These are phyloP conservation scores for Coniochaeta hoffmannii DNA, from an alignment of 2,329 filamentous ascomycete genomes.

Conservation along the genomic window DNA sequence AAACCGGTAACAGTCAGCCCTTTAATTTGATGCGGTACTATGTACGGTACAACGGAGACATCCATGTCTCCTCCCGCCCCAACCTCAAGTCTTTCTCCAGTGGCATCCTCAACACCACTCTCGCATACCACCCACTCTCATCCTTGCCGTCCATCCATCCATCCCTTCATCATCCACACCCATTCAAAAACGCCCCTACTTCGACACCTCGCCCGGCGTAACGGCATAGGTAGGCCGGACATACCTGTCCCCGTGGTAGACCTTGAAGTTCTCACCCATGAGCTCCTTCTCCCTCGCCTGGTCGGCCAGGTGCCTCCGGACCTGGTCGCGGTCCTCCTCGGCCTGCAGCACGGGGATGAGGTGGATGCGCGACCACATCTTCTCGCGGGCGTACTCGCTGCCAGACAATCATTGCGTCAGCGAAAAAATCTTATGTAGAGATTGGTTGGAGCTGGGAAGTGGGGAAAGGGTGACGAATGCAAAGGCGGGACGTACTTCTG, in stretches of 20 bases:
- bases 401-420: not conserved
- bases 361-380: constrained; percentile 97
- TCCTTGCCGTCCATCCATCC: not conserved
- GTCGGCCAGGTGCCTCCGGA: constrained; percentile 78
- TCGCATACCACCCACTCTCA: too few relatives aligned
- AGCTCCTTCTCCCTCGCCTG: constrained; percentile 86
- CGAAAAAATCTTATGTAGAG: not conserved
- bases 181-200: too few relatives aligned
- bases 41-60: too few relatives aligned
- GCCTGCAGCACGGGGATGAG: constrained; percentile 90
- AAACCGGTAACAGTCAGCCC: too few relatives aligned
- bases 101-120: too few relatives aligned
- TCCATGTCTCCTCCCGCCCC: too few relatives aligned
- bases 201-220: constrained; percentile 55
- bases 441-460: constrained; percentile 1
- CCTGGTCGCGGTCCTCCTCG: constrained; percentile 93
- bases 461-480: not conserved
- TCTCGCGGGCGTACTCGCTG: constrained; percentile 91
- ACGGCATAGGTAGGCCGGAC: constrained; percentile 74
- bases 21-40: too few relatives aligned
- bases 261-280: constrained; percentile 71
- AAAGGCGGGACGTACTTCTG: constrained; percentile 62
- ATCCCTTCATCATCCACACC: too few relatives aligned
- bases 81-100: too few relatives aligned
- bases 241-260: constrained; percentile 86